Base-by-base conservation (phyloP, 2,329 filamentous ascomycete species). In the Neonectria coccinea region DNA sequence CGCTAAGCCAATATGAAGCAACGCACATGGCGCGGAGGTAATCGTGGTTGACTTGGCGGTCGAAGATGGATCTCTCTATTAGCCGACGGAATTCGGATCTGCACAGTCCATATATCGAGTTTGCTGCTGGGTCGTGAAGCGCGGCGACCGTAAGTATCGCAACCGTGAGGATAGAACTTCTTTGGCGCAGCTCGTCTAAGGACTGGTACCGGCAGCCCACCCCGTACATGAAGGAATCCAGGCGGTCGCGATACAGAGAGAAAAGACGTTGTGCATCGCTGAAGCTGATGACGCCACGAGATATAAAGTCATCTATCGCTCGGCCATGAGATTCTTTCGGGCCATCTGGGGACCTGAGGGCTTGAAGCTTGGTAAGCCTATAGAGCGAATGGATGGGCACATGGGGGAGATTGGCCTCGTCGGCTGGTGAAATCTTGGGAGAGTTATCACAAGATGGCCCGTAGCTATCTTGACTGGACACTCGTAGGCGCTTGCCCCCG, bases 1-100 rank as follows among this genome's bases (percentile, higher is more conserved):
- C 87, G 5, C 85, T 85, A 0, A 89, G 79, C 87, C 88, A 90
- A 68, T 89, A 89, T 0, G 87, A 84, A 0, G 85, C 87, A 4
- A 89, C 83, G 45, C 86, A 88, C 41, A 89, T 81, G 4, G 86
- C 88, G 2, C 87, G 81, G 22, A 90, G 82, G 59, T 87, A 84
- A 59, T 89, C 87, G 5, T 76, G 70, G 16, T 78, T 74, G 0
- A 79, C 72, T 1, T 73, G 73, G 2, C 78, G 70, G 27, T 79
- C 76, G 6, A 80, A 78, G 56, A 81, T 75, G 1, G 77, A 79
- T 8, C 76, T 81, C 12, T 86, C 83, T 50, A 88, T 84, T 4
- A 89, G 77, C 0, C 84, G 79, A 0, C 86, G 82, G 54, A 88
- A 85, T 65, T 89, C 86, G 10, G 80, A 79, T 64, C 83, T 86